Percentiles rank a stretch among this genome's conserved stretches.
phyloP scores from a whole-genome alignment of 1,139 yeast genomes.

The Kurtzmaniella quercitrusa region DNA sequence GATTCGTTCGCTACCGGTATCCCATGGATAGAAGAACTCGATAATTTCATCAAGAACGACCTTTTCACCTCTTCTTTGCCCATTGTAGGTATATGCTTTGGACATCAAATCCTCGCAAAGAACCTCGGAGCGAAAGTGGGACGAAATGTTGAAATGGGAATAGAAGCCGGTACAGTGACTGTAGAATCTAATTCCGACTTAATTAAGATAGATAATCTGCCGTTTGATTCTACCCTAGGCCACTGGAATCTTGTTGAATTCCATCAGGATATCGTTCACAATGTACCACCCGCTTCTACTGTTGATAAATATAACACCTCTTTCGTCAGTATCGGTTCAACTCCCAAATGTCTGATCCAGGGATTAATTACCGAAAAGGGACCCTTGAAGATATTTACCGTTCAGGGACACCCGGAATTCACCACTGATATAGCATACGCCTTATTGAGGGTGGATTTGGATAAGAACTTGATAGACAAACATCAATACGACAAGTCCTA shows the following conservation, averaged over 20 bases:
- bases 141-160: slow-evolving; percentile 52
- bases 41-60: slow-evolving; percentile 33
- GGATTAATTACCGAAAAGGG: slow-evolving; percentile 49
- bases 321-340: slow-evolving; percentile 47
- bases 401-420: slow-evolving; percentile 93
- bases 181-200: slow-evolving; percentile 44
- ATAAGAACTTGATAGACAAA: slow-evolving; percentile 14
- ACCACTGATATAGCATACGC: slow-evolving; percentile 28
- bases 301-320: slow-evolving; percentile 12
- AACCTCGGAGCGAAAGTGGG: slow-evolving; percentile 60
- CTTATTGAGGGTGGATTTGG: slow-evolving; percentile 19
- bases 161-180: slow-evolving; percentile 67
- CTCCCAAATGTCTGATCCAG: slow-evolving; percentile 55
- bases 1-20: slow-evolving; percentile 51
- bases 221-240: slow-evolving; percentile 20
- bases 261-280: slow-evolving; percentile 67
- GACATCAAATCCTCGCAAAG: slow-evolving; percentile 74
- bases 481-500: slow-evolving; percentile 22
- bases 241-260: slow-evolving; percentile 50
- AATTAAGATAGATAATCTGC: slow-evolving; percentile 27
- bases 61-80: slow-evolving; percentile 30
- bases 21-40: slow-evolving; percentile 51
- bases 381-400: slow-evolving; percentile 47
- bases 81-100: slow-evolving; percentile 72
- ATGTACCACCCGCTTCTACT: slow-evolving; percentile 23